These are phyloP conservation scores for Bisporella sp. DNA, from an alignment of 2,329 filamentous ascomycete species.

Conservation along the genomic window DNA sequence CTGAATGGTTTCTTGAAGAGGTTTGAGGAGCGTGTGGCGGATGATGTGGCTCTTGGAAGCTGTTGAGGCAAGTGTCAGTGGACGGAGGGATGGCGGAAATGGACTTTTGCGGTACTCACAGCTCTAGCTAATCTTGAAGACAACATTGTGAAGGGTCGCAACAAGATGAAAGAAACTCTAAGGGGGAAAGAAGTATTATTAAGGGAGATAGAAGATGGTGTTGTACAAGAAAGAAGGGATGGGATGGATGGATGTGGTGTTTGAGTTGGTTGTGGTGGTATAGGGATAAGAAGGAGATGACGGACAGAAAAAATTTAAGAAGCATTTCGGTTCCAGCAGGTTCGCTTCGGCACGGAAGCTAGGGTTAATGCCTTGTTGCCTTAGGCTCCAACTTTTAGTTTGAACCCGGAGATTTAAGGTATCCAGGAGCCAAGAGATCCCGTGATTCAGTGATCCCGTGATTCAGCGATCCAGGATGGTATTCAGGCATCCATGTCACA, in stretches of 20 bases:
- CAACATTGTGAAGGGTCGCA: slow-evolving; percentile 51
- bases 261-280: slow-evolving; percentile 6
- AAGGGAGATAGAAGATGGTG: slow-evolving; percentile 10
- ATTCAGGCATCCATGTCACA: no score
- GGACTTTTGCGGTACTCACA: slow-evolving; percentile 46
- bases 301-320: slow-evolving; percentile 1
- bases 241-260: no score
- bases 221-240: slow-evolving; percentile 9
- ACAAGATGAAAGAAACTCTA: slow-evolving; percentile 11
- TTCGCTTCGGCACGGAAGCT: no score
- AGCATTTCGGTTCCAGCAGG: background rate
- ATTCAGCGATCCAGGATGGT: no score
- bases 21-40: slow-evolving; percentile 60
- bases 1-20: slow-evolving; percentile 63
- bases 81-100: background rate
- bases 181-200: slow-evolving; percentile 8
- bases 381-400: no score
- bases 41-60: slow-evolving; percentile 71
- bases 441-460: no score
- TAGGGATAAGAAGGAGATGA: slow-evolving; percentile 3
- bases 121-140: slow-evolving; percentile 65
- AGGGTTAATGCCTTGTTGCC: no score
- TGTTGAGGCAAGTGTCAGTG: slow-evolving; percentile 28
- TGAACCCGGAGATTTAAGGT: no score
- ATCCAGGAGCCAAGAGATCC: no score